Evolutionary conservation across 1,284 basidiomycete species (phyloP).

Genomic region (Amylostereum areolatum): DNA sequence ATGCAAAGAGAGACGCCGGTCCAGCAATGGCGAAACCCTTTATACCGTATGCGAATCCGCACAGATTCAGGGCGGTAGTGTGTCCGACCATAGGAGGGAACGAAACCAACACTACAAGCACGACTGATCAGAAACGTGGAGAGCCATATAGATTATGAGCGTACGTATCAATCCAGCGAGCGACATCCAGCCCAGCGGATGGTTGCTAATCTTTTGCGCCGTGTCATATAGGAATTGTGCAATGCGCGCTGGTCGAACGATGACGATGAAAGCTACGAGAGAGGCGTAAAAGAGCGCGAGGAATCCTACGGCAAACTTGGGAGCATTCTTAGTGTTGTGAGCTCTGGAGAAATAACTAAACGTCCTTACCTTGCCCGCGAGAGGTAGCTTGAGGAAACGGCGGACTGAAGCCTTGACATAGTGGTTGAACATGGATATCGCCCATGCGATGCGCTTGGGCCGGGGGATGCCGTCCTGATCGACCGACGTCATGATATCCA

Average conservation of each 20-base stretch:
- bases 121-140: slow-evolving; percentile 2
- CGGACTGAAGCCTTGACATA: background rate
- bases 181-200: slow-evolving; percentile 57
- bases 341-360: background rate
- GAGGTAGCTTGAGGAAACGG: slow-evolving; percentile 4
- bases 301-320: slow-evolving; percentile 37
- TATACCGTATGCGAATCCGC: slow-evolving; percentile 80
- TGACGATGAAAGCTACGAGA: slow-evolving; percentile 37
- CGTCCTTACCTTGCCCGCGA: slow-evolving; percentile 7
- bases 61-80: slow-evolving; percentile 58
- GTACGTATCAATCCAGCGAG: slow-evolving; percentile 48
- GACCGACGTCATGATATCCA: no score
- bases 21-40: slow-evolving; percentile 65
- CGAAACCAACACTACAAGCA: slow-evolving; percentile 49
- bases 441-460: background rate
- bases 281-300: slow-evolving; percentile 38
- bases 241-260: slow-evolving; percentile 58
- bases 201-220: slow-evolving; percentile 55
- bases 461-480: no score
- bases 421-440: background rate
- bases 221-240: slow-evolving; percentile 67
- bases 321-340: background rate
- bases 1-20: slow-evolving; percentile 58
- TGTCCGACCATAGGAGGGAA: slow-evolving; percentile 80
- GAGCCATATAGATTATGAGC: slow-evolving; percentile 14